Evolutionary conservation across 495 filamentous ascomycete genomes (phyloP), one percentile per base, ranked within the genome.

Genomic region (Oidiodendron maius): DNA sequence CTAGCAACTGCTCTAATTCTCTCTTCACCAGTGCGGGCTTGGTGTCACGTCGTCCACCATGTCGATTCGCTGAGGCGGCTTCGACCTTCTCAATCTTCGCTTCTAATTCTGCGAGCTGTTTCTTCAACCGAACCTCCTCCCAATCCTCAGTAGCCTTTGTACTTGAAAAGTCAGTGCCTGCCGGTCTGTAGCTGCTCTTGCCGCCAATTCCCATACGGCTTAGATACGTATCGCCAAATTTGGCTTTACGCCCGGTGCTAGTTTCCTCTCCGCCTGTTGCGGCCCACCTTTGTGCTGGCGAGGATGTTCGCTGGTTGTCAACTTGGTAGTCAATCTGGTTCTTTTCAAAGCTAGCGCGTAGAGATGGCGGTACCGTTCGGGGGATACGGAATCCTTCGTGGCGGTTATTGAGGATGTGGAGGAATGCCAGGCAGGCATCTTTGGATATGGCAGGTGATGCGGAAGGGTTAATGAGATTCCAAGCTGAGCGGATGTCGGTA

Each of bases 221-320:
- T 38, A 98, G 81, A 69, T 98, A 98, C 35, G 93, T 87, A 65
- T 97, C 91, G 44, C 93, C 93, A 64, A 98, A 98, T 64, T 91
- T 95, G 54, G 89, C 82, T 66, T 97, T 98, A 56, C 84, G 79
- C 32, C 88, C 88, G n/a, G 84, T 87, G 3, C 68, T 61, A 2
- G 89, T 96, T 52, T 81, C 75, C 23, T 88, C 84, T 12, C 71
- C 71, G 36, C 73, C 73, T 46, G 77, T 75, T 13, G 78, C 71
- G 10, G 81, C 84, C 82, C 84, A 91, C 57, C 77, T 75, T 20
- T 74, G 65, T 2, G 71, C 71, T 17, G 79, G 56, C 5, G 64
- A 65, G 11, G 74, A 66, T 44, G 76, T 77, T 36, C 71, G 66
- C 16, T 79, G 75, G 57, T 84, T 82, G 64, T 95, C 89, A 41